Conservation (phyloP, 768 basidiomycete species). For the Xerocomellus amylosporus region DNA sequence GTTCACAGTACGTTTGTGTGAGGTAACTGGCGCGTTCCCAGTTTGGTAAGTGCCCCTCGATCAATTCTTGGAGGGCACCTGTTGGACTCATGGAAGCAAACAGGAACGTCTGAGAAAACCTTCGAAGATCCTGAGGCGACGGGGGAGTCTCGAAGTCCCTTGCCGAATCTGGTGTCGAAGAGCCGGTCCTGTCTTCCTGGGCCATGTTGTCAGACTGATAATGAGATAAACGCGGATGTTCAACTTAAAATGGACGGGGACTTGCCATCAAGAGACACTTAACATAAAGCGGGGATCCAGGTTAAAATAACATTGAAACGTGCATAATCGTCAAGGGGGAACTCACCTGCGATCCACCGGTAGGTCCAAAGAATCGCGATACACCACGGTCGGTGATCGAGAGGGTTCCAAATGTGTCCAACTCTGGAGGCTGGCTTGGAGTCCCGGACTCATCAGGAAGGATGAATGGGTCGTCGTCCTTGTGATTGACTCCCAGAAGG, state of each 20-base stretch:
- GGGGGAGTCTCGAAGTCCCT: conserved; percentile 30
- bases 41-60: conserved; percentile 53
- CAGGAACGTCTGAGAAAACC: conserved; percentile 62
- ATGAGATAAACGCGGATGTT: conserved; percentile 7
- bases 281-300: conserved; percentile 6
- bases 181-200: conserved; percentile 12
- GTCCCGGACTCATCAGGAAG: conserved; percentile 27
- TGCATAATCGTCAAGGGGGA: conserved; percentile 1
- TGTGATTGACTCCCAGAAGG: conserved; percentile 35
- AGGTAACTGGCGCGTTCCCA: conserved; percentile 48
- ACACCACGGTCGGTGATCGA: conserved; percentile 59
- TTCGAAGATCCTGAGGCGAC: conserved; percentile 33
- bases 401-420: conserved; percentile 59
- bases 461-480: conserved; percentile 22
- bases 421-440: conserved; percentile 35
- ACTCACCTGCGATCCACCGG: conserved; percentile 66
- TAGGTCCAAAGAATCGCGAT: conserved; percentile 64
- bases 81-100: conserved; percentile 58
- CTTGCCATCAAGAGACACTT: conserved; percentile 37
- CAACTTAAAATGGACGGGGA: conserved; percentile 1
- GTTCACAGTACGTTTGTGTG: conserved; percentile 43
- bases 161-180: conserved; percentile 26
- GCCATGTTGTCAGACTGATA: conserved; percentile 26
- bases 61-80: conserved; percentile 44
- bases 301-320: conserved; percentile 12